A percentile compares a stretch with the other conserved stretches of the same genome.
These are phyloP conservation scores for Coprinellus micaceus DNA, from an alignment of 768 basidiomycete genomes.

Conservation along the genomic window DNA sequence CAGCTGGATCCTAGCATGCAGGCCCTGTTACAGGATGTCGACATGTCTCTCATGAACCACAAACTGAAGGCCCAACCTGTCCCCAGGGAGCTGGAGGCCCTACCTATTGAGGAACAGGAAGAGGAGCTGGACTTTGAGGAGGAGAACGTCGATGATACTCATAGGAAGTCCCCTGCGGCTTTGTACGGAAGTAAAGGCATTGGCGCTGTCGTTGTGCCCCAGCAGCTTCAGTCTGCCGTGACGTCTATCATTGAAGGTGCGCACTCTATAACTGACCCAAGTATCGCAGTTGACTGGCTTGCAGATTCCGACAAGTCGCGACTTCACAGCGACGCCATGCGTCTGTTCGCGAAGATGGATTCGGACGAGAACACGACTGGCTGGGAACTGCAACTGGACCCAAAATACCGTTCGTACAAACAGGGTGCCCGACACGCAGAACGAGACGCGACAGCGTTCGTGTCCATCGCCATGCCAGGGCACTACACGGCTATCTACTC, in stretches of 20 bases:
- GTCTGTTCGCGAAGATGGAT: slow-evolving; percentile 52
- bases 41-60: slow-evolving; percentile 54
- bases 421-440: slow-evolving; percentile 58
- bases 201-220: slow-evolving; percentile 68
- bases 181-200: slow-evolving; percentile 71
- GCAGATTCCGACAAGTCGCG: slow-evolving; percentile 61
- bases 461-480: slow-evolving; percentile 78
- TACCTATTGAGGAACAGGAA: slow-evolving; percentile 35
- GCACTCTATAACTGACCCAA: slow-evolving; percentile 13
- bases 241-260: slow-evolving; percentile 63
- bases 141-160: slow-evolving; percentile 24
- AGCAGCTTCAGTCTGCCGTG: slow-evolving; percentile 67
- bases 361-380: slow-evolving; percentile 25
- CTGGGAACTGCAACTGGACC: slow-evolving; percentile 58
- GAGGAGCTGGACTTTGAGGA: slow-evolving; percentile 19
- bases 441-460: slow-evolving; percentile 81
- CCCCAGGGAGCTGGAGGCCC: slow-evolving; percentile 55
- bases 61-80: slow-evolving; percentile 20
- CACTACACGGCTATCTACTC: slow-evolving; percentile 78
- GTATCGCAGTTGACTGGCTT: slow-evolving; percentile 7
- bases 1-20: slow-evolving; percentile 65
- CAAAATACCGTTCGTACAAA: slow-evolving; percentile 54
- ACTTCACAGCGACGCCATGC: slow-evolving; percentile 67
- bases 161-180: slow-evolving; percentile 77
- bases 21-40: slow-evolving; percentile 61